Evolutionary conservation across 257 asterid species (phyloP), one percentile per base, ranked within the genome.

Genomic region (Prunella vulgaris): DNA sequence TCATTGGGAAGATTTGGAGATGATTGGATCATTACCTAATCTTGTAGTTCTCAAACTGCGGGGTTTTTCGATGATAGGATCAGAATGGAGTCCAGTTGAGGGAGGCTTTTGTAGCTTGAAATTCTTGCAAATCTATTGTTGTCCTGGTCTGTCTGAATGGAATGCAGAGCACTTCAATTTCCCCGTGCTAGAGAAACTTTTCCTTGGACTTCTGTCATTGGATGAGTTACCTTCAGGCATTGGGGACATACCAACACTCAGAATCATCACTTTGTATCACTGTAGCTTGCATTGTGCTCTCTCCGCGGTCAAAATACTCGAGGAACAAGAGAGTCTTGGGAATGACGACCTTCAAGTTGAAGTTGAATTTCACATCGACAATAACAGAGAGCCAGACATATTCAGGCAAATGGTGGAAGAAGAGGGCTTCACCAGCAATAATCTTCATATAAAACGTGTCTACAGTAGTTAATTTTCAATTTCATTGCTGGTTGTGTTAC

Each of bases 181-280:
- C 21, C 70, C 60, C 12, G 18, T 28, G 0, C 42, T 65, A 10
- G 70, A 46, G 58, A 46, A 10, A 0, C 60, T 65, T 48, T 13
- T 10, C 21, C 42, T 66, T 10, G 71, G 33, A 15, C n/a, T 18
- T 0, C 33, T 65, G 40, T 22, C 0, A 2, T 71, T 71, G 28
- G 63, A 61, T 40, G 53, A 33, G 64, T 32, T 71, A 13, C 70
- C 76, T 35, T 32, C 27, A 5, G 72, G 35, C 2, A 53, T 73
- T 3, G 77, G 77, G 20, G 72, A 73, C 0, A 73, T 65, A 53
- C 66, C 35, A 64, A 63, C 71, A 4, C 71, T 72, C 9, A 15
- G 7, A 52, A 3, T 1, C 1, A 53, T 72, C 25, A 1, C 8
- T 3, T 10, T 72, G 37, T 1, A 0, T 9, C 0, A 1, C 1